Evolutionary conservation across 2,329 filamentous ascomycete species (phyloP), one percentile per base, ranked within the genome.

Genomic region (Periconia digitata): DNA sequence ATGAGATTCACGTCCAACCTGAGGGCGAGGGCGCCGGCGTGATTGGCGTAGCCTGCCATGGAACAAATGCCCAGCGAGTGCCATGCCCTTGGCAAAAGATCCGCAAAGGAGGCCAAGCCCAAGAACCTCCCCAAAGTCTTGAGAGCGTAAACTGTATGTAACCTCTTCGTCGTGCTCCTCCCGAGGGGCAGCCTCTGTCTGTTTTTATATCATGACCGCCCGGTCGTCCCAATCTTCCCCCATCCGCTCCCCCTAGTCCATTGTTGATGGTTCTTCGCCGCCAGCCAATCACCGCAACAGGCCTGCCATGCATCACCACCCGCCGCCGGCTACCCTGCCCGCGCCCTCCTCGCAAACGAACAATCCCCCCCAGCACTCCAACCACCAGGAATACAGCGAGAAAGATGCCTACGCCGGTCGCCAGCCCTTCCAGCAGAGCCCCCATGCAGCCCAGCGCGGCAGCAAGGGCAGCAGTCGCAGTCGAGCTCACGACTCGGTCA

Each of bases 401-500:
- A 66, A 64, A 45, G 58, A 66, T 44, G 27, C 10, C 27, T 6
- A 32, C n/a, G 27, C n/a, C n/a, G 27, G 27, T 3, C 27, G 27
- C 27, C 27, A 32, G 27, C 27, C 27, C 10, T 6, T 13, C 27
- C 27, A 32, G 7, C 24, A 6, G 12, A 24, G 46, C 17, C 43
- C 40, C 27, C 57, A 50, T 22, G 40, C 47, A 24, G 53, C 27
- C 12, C 27, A 59, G 36, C 58, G 56, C 10, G 54, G 48, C 40
- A 64, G 58, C 62, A 62, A 57, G 50, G 53, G 57, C 34, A 60
- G 57, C 35, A 60, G 57, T 51, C 50, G 49, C 35, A 55, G 53
- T 51, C 62, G 52, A 37, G 54, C 53, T 10, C 69, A 67, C 52
- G 69, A 72, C 53, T 71, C 68, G 20, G 67, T 72, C 57, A 68